Conservation (phyloP, 495 filamentous ascomycete species). For the Collariella sp. region DNA sequence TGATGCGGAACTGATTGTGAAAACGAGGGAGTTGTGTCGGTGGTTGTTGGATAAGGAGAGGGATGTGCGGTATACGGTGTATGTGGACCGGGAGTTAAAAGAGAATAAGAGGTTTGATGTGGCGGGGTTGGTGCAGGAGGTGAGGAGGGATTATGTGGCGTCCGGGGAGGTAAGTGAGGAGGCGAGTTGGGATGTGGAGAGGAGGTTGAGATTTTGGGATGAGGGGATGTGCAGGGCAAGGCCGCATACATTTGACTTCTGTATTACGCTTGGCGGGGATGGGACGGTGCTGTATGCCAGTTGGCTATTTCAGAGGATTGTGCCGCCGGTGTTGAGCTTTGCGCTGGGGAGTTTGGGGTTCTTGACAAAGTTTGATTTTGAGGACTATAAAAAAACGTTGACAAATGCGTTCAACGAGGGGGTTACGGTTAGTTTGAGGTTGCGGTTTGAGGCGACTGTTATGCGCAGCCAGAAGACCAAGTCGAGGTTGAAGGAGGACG, state of each 20-base stretch:
- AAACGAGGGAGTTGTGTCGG: constrained; percentile 65
- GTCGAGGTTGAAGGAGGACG: background rate
- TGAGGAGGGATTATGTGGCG: constrained; percentile 24
- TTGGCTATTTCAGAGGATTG: constrained; percentile 96
- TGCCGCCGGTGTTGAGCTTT: constrained; percentile 89
- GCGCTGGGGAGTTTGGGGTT: constrained; percentile 87
- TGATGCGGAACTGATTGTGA: constrained; percentile 68
- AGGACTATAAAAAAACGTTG: constrained; percentile 59
- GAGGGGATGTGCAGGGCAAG: constrained; percentile 63
- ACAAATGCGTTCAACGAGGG: constrained; percentile 69
- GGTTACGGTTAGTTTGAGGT: constrained; percentile 75
- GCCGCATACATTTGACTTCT: constrained; percentile 88
- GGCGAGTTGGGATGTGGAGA: constrained; percentile 43
- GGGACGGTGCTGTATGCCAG: constrained; percentile 91
- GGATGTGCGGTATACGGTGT: constrained; percentile 62
- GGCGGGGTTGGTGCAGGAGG: constrained; percentile 46
- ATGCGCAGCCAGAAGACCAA: constrained; percentile 64
- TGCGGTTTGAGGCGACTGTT: constrained; percentile 90
- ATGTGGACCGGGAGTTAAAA: constrained; percentile 67
- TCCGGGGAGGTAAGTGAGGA: constrained; percentile 18
- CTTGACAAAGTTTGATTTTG: constrained; percentile 92
- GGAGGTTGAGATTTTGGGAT: constrained; percentile 72
- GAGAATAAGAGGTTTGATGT: constrained; percentile 64
- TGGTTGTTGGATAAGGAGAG: constrained; percentile 82
- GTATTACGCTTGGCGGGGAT: constrained; percentile 90